Conservation (phyloP, 169 alveolate species). For the Eimeria necatrix region DNA sequence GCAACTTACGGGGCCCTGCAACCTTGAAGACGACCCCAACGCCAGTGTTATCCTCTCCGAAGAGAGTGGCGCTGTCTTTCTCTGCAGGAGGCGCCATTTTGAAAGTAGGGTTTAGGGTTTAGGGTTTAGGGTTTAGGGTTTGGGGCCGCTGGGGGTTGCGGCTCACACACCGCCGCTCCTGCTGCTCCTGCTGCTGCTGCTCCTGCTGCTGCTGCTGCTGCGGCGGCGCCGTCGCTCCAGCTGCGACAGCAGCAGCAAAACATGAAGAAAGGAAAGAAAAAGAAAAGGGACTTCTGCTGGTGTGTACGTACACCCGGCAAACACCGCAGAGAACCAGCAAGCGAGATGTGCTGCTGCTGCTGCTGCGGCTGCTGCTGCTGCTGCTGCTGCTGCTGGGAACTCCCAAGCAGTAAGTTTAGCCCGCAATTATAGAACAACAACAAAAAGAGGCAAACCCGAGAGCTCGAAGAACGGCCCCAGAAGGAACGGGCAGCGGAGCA, state of each 20-base stretch:
- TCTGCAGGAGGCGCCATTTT: background rate
- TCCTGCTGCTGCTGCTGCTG: too few species aligned
- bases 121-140: background rate
- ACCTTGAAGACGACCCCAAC: constrained; percentile 17
- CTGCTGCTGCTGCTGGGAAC: too few species aligned
- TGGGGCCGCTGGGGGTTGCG: background rate
- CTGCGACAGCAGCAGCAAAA: background rate
- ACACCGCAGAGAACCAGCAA: background rate
- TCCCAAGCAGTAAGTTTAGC: too few species aligned
- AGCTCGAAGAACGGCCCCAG: background rate
- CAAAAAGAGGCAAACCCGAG: background rate
- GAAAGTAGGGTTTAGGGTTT: background rate
- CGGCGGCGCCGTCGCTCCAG: too few species aligned
- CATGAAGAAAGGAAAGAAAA: too few species aligned
- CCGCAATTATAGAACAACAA: too few species aligned
- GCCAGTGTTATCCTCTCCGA: background rate
- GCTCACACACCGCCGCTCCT: too few species aligned
- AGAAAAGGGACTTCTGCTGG: background rate
- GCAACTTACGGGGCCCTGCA: background rate
- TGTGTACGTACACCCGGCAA: background rate
- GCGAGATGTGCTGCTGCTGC: background rate
- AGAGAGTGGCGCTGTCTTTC: background rate
- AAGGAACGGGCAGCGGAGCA: background rate
- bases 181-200: too few species aligned
- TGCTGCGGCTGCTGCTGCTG: background rate